These are phyloP conservation scores for Yamadazyma pseudoaaseri DNA, from an alignment of 1,139 yeast genomes.

Conservation along the genomic window DNA sequence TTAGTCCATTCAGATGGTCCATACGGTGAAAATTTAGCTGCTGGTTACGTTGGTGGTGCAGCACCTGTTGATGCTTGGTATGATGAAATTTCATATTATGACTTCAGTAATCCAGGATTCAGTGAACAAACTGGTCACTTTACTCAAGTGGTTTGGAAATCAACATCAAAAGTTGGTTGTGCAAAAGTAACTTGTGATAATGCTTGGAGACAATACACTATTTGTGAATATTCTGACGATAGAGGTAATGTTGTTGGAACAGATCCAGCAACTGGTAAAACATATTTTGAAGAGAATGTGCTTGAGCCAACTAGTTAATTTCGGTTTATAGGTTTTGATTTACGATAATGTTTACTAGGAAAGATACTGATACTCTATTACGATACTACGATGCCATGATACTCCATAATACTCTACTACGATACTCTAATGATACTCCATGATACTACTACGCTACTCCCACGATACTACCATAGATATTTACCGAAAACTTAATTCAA, in stretches of 20 bases:
- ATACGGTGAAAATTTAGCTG: conserved; percentile 63
- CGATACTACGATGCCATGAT: too few relatives aligned
- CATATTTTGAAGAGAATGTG: conserved; percentile 54
- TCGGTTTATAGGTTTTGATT: not conserved
- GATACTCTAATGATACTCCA: too few relatives aligned
- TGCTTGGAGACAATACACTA: conserved; percentile 55
- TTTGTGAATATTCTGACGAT: conserved; percentile 60
- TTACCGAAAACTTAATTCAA: too few relatives aligned
- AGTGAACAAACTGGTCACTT: conserved; percentile 57
- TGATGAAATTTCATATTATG: conserved; percentile 53
- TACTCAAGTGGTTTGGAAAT: conserved; percentile 69
- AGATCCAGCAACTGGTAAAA: conserved; percentile 28
- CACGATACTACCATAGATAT: too few relatives aligned
- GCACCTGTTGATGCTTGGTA: conserved; percentile 68
- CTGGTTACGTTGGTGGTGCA: conserved; percentile 46
- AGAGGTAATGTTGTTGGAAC: conserved; percentile 58
- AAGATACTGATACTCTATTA: too few relatives aligned
- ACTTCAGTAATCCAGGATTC: conserved; percentile 45
- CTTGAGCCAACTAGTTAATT: conserved; percentile 26
- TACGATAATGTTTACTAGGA: not conserved
- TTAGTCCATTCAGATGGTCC: conserved; percentile 50
- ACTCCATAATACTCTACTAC: too few relatives aligned
- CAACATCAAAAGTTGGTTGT: conserved; percentile 58
- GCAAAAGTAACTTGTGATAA: conserved; percentile 53
- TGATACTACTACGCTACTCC: too few relatives aligned